These are phyloP conservation scores for Sinapis alba DNA, from an alignment of 441 rosid genomes.

Conservation along the genomic window DNA sequence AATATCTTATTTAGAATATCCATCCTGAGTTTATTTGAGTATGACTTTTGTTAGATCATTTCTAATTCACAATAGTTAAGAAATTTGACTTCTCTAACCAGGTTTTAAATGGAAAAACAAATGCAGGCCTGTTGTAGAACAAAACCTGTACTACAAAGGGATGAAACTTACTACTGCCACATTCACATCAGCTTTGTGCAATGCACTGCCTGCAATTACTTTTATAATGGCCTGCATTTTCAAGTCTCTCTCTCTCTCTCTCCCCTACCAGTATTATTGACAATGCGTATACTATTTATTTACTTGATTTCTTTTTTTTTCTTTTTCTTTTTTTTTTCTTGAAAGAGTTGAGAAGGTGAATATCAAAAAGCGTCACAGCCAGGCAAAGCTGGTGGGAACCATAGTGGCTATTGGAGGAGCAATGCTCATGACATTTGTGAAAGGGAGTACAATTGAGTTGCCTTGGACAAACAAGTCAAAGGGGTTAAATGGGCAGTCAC, in stretches of 20 bases:
- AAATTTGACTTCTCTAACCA: slow-evolving; percentile 6
- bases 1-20: slow-evolving; percentile 35
- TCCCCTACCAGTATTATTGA: background rate
- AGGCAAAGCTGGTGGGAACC: slow-evolving; percentile 64
- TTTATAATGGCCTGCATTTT: slow-evolving; percentile 66
- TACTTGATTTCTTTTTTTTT: background rate
- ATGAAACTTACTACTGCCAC: slow-evolving; percentile 69
- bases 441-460: slow-evolving; percentile 50
- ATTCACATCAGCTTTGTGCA: slow-evolving; percentile 64
- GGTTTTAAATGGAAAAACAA: background rate
- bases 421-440: slow-evolving; percentile 62
- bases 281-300: background rate
- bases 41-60: slow-evolving; percentile 11
- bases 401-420: slow-evolving; percentile 69
- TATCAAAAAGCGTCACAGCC: slow-evolving; percentile 50
- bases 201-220: slow-evolving; percentile 64
- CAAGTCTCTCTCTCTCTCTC: slow-evolving; percentile 35
- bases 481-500: slow-evolving; percentile 21
- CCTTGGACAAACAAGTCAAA: slow-evolving; percentile 53
- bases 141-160: slow-evolving; percentile 64
- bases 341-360: slow-evolving; percentile 58
- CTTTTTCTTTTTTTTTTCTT: too few relatives aligned
- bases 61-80: slow-evolving; percentile 2
- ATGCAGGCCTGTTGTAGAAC: slow-evolving; percentile 66
- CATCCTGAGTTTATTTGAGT: slow-evolving; percentile 41